These are phyloP conservation scores for Elongisporangium anandrum DNA, from an alignment of 352 stramenopile genomes.

Conservation along the genomic window DNA sequence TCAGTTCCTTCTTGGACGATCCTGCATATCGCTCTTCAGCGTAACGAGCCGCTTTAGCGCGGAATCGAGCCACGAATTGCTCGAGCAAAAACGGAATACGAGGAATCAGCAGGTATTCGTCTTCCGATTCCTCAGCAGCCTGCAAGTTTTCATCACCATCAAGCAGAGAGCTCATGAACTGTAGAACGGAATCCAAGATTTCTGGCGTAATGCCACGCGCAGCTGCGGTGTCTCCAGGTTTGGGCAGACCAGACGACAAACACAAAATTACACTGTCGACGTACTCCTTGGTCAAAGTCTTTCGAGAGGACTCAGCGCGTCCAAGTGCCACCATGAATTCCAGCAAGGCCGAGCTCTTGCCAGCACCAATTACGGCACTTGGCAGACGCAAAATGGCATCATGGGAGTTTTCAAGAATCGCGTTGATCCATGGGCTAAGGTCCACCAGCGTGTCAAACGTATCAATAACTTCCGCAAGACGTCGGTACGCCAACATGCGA, in stretches of 20 bases:
- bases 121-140: conserved; percentile 10
- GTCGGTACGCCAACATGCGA: conserved; percentile 71
- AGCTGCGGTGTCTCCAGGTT: conserved; percentile 11
- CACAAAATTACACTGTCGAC: conserved; percentile 58
- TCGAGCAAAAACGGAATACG: conserved; percentile 77
- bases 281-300: conserved; percentile 27
- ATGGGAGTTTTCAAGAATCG: conserved; percentile 35
- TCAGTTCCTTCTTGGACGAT: conserved; percentile 78
- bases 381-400: conserved; percentile 65
- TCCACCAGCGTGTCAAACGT: conserved; percentile 69
- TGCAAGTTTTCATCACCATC: conserved; percentile 55
- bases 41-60: conserved; percentile 76
- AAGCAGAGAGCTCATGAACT: conserved; percentile 77
- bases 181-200: conserved; percentile 64
- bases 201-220: conserved; percentile 53
- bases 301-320: conserved; percentile 31
- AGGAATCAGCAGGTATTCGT: conserved; percentile 36
- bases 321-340: conserved; percentile 70
- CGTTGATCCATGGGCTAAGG: conserved; percentile 59
- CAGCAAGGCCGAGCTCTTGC: conserved; percentile 72
- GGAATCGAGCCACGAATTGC: conserved; percentile 79
- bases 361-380: conserved; percentile 65
- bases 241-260: conserved; percentile 52
- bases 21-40: conserved; percentile 68
- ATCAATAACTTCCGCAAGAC: conserved; percentile 68